These are phyloP conservation scores for Vitis labrusca DNA, from an alignment of 164 flowering plant species.

Conservation along the genomic window DNA sequence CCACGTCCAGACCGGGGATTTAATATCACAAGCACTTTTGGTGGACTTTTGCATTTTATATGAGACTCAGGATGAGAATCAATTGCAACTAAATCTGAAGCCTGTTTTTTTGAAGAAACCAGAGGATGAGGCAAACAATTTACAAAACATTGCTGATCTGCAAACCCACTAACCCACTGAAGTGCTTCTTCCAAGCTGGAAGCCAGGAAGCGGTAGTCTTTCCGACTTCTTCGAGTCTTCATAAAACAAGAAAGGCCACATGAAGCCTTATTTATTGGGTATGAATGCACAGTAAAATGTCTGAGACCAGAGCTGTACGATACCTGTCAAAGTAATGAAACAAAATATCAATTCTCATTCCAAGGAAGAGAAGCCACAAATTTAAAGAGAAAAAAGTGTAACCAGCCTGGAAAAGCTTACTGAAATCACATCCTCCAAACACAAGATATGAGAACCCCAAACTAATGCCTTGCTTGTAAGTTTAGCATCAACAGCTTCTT, in stretches of 20 bases:
- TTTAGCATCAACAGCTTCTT: slow-evolving; percentile 72
- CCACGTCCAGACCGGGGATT: slow-evolving; percentile 98
- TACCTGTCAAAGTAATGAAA: slow-evolving; percentile 50
- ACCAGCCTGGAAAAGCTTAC: slow-evolving; percentile 35
- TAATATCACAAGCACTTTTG: slow-evolving; percentile 84
- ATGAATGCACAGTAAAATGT: slow-evolving; percentile 89
- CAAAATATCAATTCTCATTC: not conserved
- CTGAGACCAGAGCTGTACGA: slow-evolving; percentile 78
- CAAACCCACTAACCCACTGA: slow-evolving; percentile 92
- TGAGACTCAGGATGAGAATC: slow-evolving; percentile 68
- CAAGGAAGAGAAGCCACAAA: not conserved
- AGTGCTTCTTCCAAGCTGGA: slow-evolving; percentile 75
- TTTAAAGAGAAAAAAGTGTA: not conserved
- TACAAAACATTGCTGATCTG: slow-evolving; percentile 88
- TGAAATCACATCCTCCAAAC: slow-evolving; percentile 82
- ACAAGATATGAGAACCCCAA: slow-evolving; percentile 75
- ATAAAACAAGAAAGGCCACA: slow-evolving; percentile 70
- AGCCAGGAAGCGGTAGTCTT: slow-evolving; percentile 86
- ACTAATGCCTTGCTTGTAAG: slow-evolving; percentile 90
- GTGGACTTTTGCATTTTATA: slow-evolving; percentile 79
- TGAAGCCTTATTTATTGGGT: slow-evolving; percentile 62
- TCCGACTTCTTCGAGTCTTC: slow-evolving; percentile 64
- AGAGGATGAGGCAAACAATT: slow-evolving; percentile 90
- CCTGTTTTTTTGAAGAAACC: slow-evolving; percentile 79
- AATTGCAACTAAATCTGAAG: slow-evolving; percentile 47